Conservation (phyloP, 495 filamentous ascomycete species). For the Tuber microsphaerosporum region DNA sequence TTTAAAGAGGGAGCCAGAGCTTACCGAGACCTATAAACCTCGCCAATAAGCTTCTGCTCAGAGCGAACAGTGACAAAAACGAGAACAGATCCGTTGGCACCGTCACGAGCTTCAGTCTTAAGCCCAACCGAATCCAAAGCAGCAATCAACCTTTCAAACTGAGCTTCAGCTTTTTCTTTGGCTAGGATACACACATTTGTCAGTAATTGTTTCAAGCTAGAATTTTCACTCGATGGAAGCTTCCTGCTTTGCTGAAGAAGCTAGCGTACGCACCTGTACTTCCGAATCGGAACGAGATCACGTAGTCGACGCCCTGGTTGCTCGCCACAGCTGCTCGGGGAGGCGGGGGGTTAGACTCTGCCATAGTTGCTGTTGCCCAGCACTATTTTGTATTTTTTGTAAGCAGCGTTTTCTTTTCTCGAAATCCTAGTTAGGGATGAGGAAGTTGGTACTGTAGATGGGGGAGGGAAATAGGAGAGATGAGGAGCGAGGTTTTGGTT, state of each 20-base stretch:
- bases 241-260: background rate
- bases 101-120: constrained; percentile 75
- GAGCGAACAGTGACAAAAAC: constrained; percentile 76
- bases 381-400: background rate
- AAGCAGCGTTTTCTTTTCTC: background rate
- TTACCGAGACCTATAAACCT: constrained; percentile 64
- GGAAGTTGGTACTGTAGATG: background rate
- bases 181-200: constrained; percentile 46
- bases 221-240: background rate
- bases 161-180: constrained; percentile 57
- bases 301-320: constrained; percentile 83
- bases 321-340: constrained; percentile 15
- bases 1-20: constrained; percentile 21
- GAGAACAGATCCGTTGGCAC: constrained; percentile 66
- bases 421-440: background rate
- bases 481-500: constrained; percentile 4
- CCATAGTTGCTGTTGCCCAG: constrained; percentile 15
- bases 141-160: constrained; percentile 68
- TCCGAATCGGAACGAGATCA: constrained; percentile 71
- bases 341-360: constrained; percentile 11
- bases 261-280: constrained; percentile 50
- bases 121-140: constrained; percentile 67
- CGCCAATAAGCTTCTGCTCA: constrained; percentile 53
- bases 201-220: background rate
- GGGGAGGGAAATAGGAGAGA: background rate